phyloP scores from a whole-genome alignment of 768 basidiomycete genomes.

The Russula virescens region DNA sequence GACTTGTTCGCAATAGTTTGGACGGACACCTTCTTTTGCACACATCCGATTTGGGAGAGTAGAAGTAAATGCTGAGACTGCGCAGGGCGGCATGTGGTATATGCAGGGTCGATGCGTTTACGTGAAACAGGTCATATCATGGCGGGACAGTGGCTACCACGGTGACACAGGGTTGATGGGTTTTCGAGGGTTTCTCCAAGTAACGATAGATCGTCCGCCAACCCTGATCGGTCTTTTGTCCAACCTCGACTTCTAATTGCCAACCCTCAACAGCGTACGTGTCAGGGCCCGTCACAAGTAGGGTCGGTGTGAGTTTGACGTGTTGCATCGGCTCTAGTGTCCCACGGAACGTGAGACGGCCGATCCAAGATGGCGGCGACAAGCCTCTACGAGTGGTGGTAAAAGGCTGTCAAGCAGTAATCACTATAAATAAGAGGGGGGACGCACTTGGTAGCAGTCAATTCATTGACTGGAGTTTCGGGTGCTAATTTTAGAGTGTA shows the following conservation, averaged over 20 bases:
- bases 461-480: constrained; percentile 25
- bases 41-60: not conserved
- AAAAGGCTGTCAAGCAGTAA: not conserved
- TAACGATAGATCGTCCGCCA: constrained; percentile 40
- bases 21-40: not conserved
- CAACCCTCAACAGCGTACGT: constrained; percentile 61
- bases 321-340: constrained; percentile 46
- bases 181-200: constrained; percentile 33
- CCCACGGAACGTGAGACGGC: constrained; percentile 63
- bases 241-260: constrained; percentile 63
- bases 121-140: not conserved
- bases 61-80: not conserved
- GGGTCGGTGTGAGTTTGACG: constrained; percentile 39
- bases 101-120: not conserved
- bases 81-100: not conserved
- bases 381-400: constrained; percentile 33
- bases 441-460: constrained; percentile 24
- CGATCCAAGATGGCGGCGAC: constrained; percentile 53
- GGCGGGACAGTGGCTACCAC: constrained; percentile 26
- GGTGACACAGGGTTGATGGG: constrained; percentile 32
- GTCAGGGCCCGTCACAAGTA: constrained; percentile 62
- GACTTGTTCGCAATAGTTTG: not conserved
- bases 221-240: constrained; percentile 30
- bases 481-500: constrained; percentile 49
- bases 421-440: not conserved